phyloP scores from a whole-genome alignment of 495 filamentous ascomycete species.

The Aspergillus incahuasiensis region DNA sequence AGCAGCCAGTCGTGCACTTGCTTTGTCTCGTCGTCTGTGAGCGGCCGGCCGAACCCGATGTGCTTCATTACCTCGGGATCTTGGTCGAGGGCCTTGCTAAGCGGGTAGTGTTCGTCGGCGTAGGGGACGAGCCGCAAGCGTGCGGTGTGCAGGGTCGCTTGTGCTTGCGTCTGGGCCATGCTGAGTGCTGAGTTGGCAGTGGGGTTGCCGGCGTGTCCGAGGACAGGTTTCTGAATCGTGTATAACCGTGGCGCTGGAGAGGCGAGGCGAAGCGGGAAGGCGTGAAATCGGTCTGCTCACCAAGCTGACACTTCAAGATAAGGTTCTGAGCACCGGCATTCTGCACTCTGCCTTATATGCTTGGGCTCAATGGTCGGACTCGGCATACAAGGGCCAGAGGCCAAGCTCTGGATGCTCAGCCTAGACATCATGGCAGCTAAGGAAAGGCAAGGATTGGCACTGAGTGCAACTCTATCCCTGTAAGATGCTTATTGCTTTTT shows the following conservation, averaged over 20 bases:
- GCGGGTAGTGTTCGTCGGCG: constrained; percentile 4
- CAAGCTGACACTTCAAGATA: not conserved
- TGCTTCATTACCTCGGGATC: constrained; percentile 16
- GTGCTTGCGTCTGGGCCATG: constrained; percentile 8
- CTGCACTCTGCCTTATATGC: constrained; percentile 2
- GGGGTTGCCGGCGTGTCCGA: not conserved
- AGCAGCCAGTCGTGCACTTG: constrained; percentile 17
- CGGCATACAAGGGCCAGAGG: not conserved
- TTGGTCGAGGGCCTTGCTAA: constrained; percentile 14
- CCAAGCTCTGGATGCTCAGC: not conserved
- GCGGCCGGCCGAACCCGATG: constrained; percentile 14
- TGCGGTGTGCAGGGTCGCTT: constrained; percentile 5
- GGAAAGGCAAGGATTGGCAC: not conserved
- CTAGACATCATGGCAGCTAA: not conserved
- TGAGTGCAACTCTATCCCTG: not conserved
- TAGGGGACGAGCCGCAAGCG: constrained; percentile 15
- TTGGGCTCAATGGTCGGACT: not conserved
- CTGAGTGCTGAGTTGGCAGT: not conserved
- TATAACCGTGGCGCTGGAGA: not conserved
- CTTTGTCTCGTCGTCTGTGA: constrained; percentile 8
- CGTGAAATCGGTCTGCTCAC: no score
- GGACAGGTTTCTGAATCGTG: not conserved
- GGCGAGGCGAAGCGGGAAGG: not conserved
- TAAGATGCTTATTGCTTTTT: not conserved
- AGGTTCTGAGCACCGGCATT: not conserved